phyloP scores from a whole-genome alignment of 2,329 filamentous ascomycete species.

The Fusarium begoniae region DNA sequence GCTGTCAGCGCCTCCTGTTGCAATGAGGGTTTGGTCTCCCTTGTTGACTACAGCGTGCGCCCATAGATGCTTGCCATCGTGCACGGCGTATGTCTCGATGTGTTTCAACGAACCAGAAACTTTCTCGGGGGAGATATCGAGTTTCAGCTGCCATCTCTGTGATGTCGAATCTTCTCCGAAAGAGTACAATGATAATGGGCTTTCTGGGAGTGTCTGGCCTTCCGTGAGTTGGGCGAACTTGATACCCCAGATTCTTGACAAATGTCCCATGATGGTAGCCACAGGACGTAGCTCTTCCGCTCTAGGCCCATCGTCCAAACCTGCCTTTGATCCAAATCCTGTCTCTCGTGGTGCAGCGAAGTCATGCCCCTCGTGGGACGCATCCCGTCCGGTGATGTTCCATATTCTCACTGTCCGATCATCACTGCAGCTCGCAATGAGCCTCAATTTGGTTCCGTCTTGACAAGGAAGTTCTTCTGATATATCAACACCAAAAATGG shows the following conservation, averaged over 20 bases:
- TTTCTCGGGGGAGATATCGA: constrained; percentile 39
- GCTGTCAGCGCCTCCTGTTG: constrained; percentile 88
- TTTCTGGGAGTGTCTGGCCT: constrained; percentile 19
- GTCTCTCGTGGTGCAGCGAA: constrained; percentile 62
- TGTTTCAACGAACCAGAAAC: constrained; percentile 56
- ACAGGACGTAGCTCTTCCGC: constrained; percentile 54
- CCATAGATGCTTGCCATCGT: constrained; percentile 94
- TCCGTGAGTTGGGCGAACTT: constrained; percentile 63
- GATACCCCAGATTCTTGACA: constrained; percentile 89
- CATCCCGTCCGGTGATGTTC: constrained; percentile 72
- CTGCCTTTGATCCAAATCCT: constrained; percentile 62
- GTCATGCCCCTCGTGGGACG: constrained; percentile 12
- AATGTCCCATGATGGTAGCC: constrained; percentile 83
- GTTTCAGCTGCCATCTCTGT: constrained; percentile 72
- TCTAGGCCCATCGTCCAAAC: constrained; percentile 34
- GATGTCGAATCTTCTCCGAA: constrained; percentile 86
- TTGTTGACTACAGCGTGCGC: constrained; percentile 62
- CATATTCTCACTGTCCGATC: constrained; percentile 90
- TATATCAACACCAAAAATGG: constrained; percentile 89
- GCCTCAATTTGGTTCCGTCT: constrained; percentile 56
- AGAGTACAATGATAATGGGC: constrained; percentile 69
- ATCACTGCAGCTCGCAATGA: constrained; percentile 94
- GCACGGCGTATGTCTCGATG: constrained; percentile 66
- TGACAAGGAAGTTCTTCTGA: constrained; percentile 60
- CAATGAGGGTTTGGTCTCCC: constrained; percentile 56